phyloP scores from a whole-genome alignment of 768 basidiomycete species.

The Leccinellum albellum region DNA sequence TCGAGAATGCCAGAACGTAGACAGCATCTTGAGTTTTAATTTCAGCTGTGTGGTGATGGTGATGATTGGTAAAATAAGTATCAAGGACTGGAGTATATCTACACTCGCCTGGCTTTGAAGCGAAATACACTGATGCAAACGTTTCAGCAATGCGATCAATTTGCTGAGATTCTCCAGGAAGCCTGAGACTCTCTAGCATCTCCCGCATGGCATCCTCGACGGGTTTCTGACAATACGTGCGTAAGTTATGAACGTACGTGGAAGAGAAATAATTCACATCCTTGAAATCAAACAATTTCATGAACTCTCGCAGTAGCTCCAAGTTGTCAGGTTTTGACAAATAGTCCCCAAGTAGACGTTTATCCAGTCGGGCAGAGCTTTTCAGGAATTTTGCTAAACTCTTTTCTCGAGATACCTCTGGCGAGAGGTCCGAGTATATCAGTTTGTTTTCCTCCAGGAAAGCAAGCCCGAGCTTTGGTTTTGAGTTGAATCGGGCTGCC shows the following conservation, averaged over 20 bases:
- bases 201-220: constrained; percentile 96
- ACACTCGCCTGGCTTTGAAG: constrained; percentile 65
- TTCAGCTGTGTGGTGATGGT: constrained; percentile 51
- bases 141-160: constrained; percentile 92
- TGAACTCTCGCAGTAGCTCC: constrained; percentile 81
- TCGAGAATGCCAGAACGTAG: constrained; percentile 90
- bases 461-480: constrained; percentile 86
- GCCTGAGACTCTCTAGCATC: constrained; percentile 85
- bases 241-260: background rate
- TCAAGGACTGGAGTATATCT: background rate
- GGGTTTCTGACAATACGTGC: constrained; percentile 60
- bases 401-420: constrained; percentile 50
- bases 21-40: constrained; percentile 90
- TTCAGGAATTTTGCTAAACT: constrained; percentile 87
- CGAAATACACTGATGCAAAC: constrained; percentile 89
- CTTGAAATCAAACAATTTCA: constrained; percentile 85
- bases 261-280: constrained; percentile 49
- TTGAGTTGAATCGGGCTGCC: constrained; percentile 83
- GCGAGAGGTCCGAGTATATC: constrained; percentile 65
- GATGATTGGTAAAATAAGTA: background rate
- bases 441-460: constrained; percentile 93
- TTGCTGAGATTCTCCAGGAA: constrained; percentile 94
- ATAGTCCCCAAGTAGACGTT: constrained; percentile 90
- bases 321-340: constrained; percentile 85
- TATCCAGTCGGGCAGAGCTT: constrained; percentile 80